Evolutionary conservation across 169 alveolate genomes (phyloP).

Genomic region (Cryptosporidium ryanae): DNA sequence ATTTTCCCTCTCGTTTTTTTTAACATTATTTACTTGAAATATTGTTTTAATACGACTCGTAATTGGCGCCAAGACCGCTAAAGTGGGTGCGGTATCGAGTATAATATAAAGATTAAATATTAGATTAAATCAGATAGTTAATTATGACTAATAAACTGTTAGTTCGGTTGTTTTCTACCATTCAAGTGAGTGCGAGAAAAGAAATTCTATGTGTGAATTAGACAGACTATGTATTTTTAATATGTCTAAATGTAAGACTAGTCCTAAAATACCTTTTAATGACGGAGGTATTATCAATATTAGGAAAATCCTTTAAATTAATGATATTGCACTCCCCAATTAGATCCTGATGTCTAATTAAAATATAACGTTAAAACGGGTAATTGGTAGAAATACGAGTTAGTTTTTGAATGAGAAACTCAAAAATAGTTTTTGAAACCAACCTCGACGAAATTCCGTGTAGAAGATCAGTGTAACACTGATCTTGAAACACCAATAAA

Average conservation of each 20-base stretch:
- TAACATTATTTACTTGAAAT: too few species aligned
- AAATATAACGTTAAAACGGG: background rate
- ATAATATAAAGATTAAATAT: too few species aligned
- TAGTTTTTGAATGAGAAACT: background rate
- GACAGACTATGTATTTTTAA: background rate
- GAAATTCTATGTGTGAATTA: too few species aligned
- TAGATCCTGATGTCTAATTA: constrained; percentile 11
- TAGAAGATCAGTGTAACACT: constrained; percentile 43
- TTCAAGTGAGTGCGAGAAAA: too few species aligned
- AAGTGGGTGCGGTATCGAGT: too few species aligned
- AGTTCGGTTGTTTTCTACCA: too few species aligned
- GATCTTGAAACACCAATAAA: constrained; percentile 46
- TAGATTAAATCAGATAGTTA: too few species aligned
- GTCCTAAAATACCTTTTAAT: constrained; percentile 48
- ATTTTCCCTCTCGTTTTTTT: too few species aligned
- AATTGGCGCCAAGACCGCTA: too few species aligned
- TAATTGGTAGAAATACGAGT: too few species aligned
- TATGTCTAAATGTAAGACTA: constrained; percentile 48
- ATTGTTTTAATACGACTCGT: too few species aligned
- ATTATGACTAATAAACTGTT: too few species aligned
- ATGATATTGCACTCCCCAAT: constrained; percentile 4
- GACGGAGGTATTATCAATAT: background rate
- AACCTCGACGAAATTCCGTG: constrained; percentile 67
- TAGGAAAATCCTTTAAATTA: constrained; percentile 27
- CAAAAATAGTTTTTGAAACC: background rate